These are phyloP conservation scores for Aspergillus sp. DNA, from an alignment of 2,329 filamentous ascomycete species.

Conservation along the genomic window DNA sequence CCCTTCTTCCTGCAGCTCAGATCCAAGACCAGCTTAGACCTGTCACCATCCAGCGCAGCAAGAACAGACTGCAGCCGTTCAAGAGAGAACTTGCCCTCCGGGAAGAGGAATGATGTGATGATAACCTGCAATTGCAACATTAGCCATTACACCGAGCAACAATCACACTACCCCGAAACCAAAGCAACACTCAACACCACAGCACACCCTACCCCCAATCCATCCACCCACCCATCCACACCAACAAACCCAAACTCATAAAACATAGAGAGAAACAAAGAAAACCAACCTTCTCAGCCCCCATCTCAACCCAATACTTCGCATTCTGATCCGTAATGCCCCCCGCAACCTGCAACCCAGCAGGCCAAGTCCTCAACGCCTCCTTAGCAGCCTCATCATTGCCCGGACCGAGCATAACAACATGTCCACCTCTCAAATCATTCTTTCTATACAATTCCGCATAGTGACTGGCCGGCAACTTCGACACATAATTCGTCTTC, in stretches of 20 bases:
- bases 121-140: slow-evolving; percentile 70
- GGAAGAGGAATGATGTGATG: slow-evolving; percentile 94
- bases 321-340: slow-evolving; percentile 88
- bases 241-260: neutral
- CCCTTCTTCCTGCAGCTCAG: slow-evolving; percentile 81
- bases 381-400: slow-evolving; percentile 79
- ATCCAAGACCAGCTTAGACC: slow-evolving; percentile 84
- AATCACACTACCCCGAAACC: neutral
- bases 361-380: slow-evolving; percentile 76
- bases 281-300: slow-evolving; percentile 78
- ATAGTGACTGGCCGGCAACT: slow-evolving; percentile 78
- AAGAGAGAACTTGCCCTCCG: slow-evolving; percentile 77
- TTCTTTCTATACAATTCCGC: slow-evolving; percentile 78
- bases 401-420: slow-evolving; percentile 92
- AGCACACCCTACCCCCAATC: no score
- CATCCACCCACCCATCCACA: no score
- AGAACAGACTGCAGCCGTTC: slow-evolving; percentile 74
- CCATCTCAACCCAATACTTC: slow-evolving; percentile 77
- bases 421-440: slow-evolving; percentile 76
- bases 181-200: no score
- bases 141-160: neutral
- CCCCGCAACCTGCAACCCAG: slow-evolving; percentile 85
- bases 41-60: slow-evolving; percentile 70
- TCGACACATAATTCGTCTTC: slow-evolving; percentile 90
- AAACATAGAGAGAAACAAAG: no score